Evolutionary conservation across 306 rosid genomes (phyloP), one percentile per base, ranked within the genome.

Genomic region (Cucumis melo): DNA sequence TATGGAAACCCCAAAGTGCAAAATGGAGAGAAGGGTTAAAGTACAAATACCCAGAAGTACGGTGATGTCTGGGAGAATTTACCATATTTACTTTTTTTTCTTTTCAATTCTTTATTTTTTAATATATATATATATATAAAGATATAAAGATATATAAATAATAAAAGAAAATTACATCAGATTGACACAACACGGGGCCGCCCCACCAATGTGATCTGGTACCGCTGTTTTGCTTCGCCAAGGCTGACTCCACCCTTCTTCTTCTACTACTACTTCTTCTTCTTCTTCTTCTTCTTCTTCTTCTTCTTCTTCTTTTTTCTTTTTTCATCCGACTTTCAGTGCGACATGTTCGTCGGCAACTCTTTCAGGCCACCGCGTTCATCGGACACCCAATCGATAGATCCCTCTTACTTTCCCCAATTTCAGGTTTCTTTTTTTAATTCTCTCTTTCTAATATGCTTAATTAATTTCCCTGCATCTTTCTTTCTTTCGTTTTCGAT

Each of bases 31-130:
- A 19, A 16, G 75, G 76, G 76, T 16, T 23, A 0, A 71, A 48
- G 76, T 71, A 71, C 76, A 71, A 71, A 71, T 71, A 71, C 76
- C 59, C 76, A 48, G 76, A 48, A 71, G 59, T 71, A 71, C 76
- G 76, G 57, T 23, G 39, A 24, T 70, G 39, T 70, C 41, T 46
- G 58, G 4, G 11, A 70, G 19, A 70, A 44, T 44, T 70, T 70
- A 48, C 75, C 75, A 46, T 70, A 23, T 21, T 13, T 70, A 70
- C 15, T 68, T 21, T 21, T 14, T 39, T 20, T 12, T 42, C 13
- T 9, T 65, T 29, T 15, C 6, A 1, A 7, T 1, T 20, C 8
- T 9, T 12, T 14, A 2, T n/a, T n/a, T n/a, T n/a, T n/a, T n/a
- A n/a, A n/a, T n/a, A n/a, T n/a, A n/a, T n/a, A n/a, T 48, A 13